phyloP scores from a whole-genome alignment of 2,329 filamentous ascomycete species.

The Sclerotinia borealis region DNA sequence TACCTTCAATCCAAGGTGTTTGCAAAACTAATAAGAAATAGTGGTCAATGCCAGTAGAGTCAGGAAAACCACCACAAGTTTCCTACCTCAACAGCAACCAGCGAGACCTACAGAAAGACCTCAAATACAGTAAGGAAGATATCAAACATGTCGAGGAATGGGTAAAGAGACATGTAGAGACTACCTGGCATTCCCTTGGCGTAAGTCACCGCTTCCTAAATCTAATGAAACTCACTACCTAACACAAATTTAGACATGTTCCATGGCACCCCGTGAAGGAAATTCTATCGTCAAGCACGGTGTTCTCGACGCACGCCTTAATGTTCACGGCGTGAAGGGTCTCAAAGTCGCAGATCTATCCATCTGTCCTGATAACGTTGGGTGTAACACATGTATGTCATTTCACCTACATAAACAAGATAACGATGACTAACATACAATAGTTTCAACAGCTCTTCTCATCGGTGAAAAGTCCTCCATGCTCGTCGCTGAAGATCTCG shows the following conservation, averaged over 20 bases:
- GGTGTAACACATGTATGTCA: conserved; percentile 37
- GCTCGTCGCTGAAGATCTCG: conserved; percentile 37
- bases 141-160: conserved; percentile 42
- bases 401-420: conserved; percentile 17
- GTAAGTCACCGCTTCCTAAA: conserved; percentile 32
- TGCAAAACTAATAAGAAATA: background rate
- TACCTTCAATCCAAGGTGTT: background rate
- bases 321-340: conserved; percentile 36
- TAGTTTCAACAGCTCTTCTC: conserved; percentile 43
- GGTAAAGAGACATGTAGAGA: conserved; percentile 54
- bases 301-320: conserved; percentile 36
- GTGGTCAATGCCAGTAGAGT: conserved; percentile 57
- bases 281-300: conserved; percentile 65
- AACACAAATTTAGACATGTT: conserved; percentile 36
- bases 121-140: conserved; percentile 60
- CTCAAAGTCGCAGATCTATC: conserved; percentile 41
- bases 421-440: conserved; percentile 41
- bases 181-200: conserved; percentile 34
- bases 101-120: conserved; percentile 52
- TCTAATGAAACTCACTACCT: conserved; percentile 14
- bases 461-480: conserved; percentile 38
- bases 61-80: conserved; percentile 41
- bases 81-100: conserved; percentile 58
- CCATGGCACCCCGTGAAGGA: conserved; percentile 39
- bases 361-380: conserved; percentile 35